Percentiles rank a stretch among this genome's conserved stretches.
These are phyloP conservation scores for Glycyrrhiza uralensis DNA, from an alignment of 306 rosid genomes.

Conservation along the genomic window DNA sequence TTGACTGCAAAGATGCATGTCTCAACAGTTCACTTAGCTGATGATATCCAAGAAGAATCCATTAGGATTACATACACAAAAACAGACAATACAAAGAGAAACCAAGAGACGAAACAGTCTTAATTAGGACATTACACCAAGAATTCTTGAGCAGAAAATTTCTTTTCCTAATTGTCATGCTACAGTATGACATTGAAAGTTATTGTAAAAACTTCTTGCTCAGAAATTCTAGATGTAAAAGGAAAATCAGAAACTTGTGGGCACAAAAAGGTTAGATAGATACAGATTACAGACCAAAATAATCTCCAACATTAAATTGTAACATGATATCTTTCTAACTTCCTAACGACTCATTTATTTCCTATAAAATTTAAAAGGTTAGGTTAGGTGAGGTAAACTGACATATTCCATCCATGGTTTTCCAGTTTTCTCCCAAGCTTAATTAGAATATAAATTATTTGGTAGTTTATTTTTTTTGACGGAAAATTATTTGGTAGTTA, in stretches of 20 bases:
- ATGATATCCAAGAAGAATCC: constrained; percentile 26
- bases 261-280: not conserved
- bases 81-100: not conserved
- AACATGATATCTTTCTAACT: not conserved
- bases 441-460: not conserved
- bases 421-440: not conserved
- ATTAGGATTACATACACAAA: constrained; percentile 16
- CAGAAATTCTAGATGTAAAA: not conserved
- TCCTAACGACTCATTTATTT: not conserved
- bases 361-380: not conserved
- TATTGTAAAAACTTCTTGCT: not conserved
- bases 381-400: not conserved
- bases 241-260: not conserved
- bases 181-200: not conserved
- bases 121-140: not conserved
- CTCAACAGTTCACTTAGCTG: constrained; percentile 78
- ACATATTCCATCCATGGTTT: not conserved
- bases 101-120: not conserved
- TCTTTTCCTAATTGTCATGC: not conserved
- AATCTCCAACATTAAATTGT: not conserved
- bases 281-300: not conserved
- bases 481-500: not conserved
- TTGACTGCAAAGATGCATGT: constrained; percentile 64
- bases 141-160: not conserved
- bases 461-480: too few relatives aligned